These are phyloP conservation scores for Umbelopsis vinacea DNA, from an alignment of 192 early-diverging fungal genomes.

Conservation along the genomic window DNA sequence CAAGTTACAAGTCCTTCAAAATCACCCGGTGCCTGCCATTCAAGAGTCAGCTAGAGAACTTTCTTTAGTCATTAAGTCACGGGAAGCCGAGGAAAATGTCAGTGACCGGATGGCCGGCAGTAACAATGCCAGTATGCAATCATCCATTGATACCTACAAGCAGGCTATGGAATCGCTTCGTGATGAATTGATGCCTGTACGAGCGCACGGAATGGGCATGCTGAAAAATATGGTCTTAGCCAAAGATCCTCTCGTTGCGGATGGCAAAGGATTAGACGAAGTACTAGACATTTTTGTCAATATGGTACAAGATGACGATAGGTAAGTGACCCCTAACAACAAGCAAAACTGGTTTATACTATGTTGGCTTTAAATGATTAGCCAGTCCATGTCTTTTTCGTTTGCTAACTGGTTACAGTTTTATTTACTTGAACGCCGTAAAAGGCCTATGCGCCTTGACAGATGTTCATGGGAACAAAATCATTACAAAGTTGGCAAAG, in stretches of 20 bases:
- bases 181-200: constrained; percentile 82
- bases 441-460: constrained; percentile 83
- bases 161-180: constrained; percentile 78
- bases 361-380: constrained; percentile 7
- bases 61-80: constrained; percentile 47
- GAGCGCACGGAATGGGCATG: constrained; percentile 85
- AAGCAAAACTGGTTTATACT: background rate
- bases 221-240: constrained; percentile 81
- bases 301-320: constrained; percentile 77
- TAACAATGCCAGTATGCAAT: constrained; percentile 31
- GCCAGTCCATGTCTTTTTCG: constrained; percentile 10
- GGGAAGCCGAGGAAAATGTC: constrained; percentile 41
- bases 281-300: constrained; percentile 80
- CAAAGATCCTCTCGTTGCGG: constrained; percentile 62
- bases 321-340: constrained; percentile 41
- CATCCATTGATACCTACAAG: constrained; percentile 62
- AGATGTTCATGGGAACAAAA: constrained; percentile 75
- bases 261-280: constrained; percentile 60
- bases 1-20: constrained; percentile 23
- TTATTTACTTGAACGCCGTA: constrained; percentile 92
- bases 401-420: constrained; percentile 53
- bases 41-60: constrained; percentile 53
- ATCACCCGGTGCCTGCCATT: constrained; percentile 46
- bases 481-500: constrained; percentile 66
- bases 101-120: background rate